Conservation (phyloP, 2,329 filamentous ascomycete genomes). For the Clonostachys rosea region DNA sequence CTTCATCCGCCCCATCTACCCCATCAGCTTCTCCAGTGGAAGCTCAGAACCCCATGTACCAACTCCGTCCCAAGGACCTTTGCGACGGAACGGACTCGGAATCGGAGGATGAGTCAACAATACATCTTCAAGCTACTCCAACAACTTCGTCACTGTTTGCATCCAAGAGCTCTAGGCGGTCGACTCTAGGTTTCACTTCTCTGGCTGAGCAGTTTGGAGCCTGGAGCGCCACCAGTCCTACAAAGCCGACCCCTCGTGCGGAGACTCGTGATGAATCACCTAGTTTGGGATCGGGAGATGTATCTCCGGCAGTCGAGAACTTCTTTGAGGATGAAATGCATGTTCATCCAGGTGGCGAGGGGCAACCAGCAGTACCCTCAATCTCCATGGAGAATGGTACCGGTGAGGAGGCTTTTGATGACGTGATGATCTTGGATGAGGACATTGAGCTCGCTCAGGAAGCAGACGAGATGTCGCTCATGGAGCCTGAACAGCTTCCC, state of each 20-base stretch:
- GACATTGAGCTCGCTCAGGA: conserved; percentile 54
- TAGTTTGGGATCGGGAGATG: not conserved
- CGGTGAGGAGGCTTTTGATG: conserved; percentile 27
- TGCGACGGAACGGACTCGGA: conserved; percentile 33
- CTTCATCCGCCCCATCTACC: too few relatives aligned
- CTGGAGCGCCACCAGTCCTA: conserved; percentile 59
- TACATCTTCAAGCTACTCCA: not conserved
- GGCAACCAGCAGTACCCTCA: not conserved
- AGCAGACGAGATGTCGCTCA: conserved; percentile 54
- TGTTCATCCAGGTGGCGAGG: conserved; percentile 15
- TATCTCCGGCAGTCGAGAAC: conserved; percentile 5
- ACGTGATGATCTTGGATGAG: conserved; percentile 44
- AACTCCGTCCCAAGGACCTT: conserved; percentile 43
- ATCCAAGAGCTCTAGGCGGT: conserved; percentile 3
- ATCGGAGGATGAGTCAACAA: conserved; percentile 16
- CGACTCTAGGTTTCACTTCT: conserved; percentile 53
- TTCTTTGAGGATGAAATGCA: conserved; percentile 62
- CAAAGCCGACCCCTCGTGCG: conserved; percentile 16
- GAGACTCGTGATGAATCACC: too few relatives aligned
- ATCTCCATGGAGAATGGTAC: not conserved
- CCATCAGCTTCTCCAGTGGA: too few relatives aligned
- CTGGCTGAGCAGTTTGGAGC: conserved; percentile 55
- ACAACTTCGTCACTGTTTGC: conserved; percentile 9
- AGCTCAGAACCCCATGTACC: conserved; percentile 13
- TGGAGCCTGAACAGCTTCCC: conserved; percentile 36